These are phyloP conservation scores for Colletotrichum acutatum DNA, from an alignment of 2,329 filamentous ascomycete genomes.

Conservation along the genomic window DNA sequence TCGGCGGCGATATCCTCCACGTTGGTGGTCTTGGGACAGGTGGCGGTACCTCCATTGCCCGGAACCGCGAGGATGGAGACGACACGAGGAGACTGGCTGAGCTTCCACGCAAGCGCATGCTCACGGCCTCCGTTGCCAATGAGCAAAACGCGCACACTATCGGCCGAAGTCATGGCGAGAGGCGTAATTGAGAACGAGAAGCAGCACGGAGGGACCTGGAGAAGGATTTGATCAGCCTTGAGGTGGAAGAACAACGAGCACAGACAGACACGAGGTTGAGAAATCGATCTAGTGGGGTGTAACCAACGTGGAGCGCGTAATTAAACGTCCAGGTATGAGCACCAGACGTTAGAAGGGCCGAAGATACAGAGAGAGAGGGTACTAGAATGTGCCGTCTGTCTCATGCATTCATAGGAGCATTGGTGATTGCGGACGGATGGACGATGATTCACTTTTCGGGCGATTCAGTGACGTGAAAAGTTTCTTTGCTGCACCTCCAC, in stretches of 20 bases:
- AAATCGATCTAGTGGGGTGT: background rate
- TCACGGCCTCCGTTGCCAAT: constrained; percentile 81
- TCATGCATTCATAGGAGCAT: background rate
- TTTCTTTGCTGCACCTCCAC: constrained; percentile 20
- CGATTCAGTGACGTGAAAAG: background rate
- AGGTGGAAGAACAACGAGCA: background rate
- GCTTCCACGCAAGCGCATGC: constrained; percentile 81
- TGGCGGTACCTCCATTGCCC: constrained; percentile 77
- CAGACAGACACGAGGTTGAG: background rate
- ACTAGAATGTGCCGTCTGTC: background rate
- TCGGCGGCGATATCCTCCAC: constrained; percentile 57
- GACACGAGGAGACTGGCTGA: constrained; percentile 72
- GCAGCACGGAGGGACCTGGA: background rate
- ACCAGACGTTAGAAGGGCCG: background rate
- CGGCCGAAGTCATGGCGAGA: constrained; percentile 16
- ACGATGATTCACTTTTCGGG: background rate
- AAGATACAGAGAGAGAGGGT: background rate
- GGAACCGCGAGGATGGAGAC: constrained; percentile 64
- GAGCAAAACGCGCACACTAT: constrained; percentile 62
- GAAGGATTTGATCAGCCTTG: background rate
- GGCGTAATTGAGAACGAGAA: background rate
- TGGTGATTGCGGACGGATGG: background rate
- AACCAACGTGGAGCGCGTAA: background rate
- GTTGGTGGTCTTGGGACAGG: constrained; percentile 67
- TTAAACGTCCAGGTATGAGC: background rate